Conservation (phyloP, 495 filamentous ascomycete genomes). For the Cudoniella acicularis region DNA sequence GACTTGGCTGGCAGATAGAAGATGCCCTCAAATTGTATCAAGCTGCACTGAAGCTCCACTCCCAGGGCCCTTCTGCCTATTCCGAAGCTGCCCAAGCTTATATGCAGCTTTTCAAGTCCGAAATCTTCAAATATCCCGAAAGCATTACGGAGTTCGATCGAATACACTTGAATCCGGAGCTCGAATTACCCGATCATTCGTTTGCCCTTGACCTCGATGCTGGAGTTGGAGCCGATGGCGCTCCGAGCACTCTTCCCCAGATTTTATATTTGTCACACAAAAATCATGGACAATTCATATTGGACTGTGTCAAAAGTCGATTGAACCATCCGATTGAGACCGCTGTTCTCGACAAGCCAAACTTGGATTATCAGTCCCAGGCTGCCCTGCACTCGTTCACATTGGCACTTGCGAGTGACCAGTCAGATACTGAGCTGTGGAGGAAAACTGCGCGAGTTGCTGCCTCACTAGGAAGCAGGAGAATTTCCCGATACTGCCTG, state of each 20-base stretch:
- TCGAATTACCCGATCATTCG: constrained; percentile 34
- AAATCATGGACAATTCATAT: constrained; percentile 83
- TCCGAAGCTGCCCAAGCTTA: constrained; percentile 80
- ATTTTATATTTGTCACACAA: constrained; percentile 92
- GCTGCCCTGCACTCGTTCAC: constrained; percentile 60
- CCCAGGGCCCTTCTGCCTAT: constrained; percentile 75
- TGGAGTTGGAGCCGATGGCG: constrained; percentile 56
- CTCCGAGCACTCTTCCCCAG: constrained; percentile 77
- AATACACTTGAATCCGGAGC: constrained; percentile 57
- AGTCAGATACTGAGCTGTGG: constrained; percentile 94
- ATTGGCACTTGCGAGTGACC: constrained; percentile 80
- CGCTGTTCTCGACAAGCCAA: constrained; percentile 32
- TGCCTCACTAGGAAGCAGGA: constrained; percentile 66
- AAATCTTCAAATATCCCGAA: constrained; percentile 90
- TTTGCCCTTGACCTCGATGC: constrained; percentile 36
- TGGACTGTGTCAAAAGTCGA: constrained; percentile 62
- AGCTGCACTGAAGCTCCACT: constrained; percentile 84
- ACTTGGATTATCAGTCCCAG: constrained; percentile 37
- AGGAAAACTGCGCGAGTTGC: constrained; percentile 76
- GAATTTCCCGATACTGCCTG: constrained; percentile 80
- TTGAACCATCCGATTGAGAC: constrained; percentile 34
- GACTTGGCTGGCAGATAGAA: constrained; percentile 57
- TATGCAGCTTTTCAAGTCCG: constrained; percentile 77
- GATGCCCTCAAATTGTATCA: constrained; percentile 96
- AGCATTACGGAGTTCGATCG: constrained; percentile 73